Percentiles rank a stretch among this genome's conserved stretches.
Evolutionary conservation across 1,139 yeast genomes (phyloP).

Genomic region (Diutina ranongensis): DNA sequence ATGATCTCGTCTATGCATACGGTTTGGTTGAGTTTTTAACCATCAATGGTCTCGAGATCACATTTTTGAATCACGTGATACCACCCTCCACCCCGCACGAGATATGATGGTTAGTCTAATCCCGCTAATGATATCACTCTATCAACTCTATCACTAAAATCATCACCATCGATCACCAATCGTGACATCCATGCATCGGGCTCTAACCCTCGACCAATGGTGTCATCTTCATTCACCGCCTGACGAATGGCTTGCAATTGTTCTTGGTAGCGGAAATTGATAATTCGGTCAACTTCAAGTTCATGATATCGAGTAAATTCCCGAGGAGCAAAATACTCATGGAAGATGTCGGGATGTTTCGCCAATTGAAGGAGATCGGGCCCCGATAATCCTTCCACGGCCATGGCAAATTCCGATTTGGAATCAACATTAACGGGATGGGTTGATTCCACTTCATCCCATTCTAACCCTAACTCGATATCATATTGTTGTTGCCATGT

Average conservation of each 20-base stretch:
- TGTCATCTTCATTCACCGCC: not conserved
- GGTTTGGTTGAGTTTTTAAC: no score
- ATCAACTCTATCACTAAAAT: not conserved
- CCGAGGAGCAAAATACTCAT: constrained; percentile 8
- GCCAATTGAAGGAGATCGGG: constrained; percentile 7
- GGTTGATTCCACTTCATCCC: not conserved
- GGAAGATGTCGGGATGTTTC: constrained; percentile 6
- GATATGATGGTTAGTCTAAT: no score
- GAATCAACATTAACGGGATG: not conserved
- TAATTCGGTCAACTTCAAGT: constrained; percentile 7
- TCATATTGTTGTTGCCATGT: constrained; percentile 14
- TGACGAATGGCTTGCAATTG: constrained; percentile 1
- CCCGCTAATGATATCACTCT: not conserved
- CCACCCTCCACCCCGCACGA: no score
- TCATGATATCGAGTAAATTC: constrained; percentile 8
- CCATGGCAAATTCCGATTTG: not conserved
- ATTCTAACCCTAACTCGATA: not conserved
- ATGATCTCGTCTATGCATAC: no score
- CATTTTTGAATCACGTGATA: no score
- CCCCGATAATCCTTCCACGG: constrained; percentile 1
- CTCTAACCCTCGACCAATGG: constrained; percentile 1
- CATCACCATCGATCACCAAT: not conserved
- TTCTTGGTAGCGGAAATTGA: not conserved
- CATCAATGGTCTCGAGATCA: no score
- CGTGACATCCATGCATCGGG: not conserved